A percentile compares a stretch with the other conserved stretches of the same genome.
Evolutionary conservation across 2,329 filamentous ascomycete genomes (phyloP).

Genomic region (Pestalotiopsis sp.): DNA sequence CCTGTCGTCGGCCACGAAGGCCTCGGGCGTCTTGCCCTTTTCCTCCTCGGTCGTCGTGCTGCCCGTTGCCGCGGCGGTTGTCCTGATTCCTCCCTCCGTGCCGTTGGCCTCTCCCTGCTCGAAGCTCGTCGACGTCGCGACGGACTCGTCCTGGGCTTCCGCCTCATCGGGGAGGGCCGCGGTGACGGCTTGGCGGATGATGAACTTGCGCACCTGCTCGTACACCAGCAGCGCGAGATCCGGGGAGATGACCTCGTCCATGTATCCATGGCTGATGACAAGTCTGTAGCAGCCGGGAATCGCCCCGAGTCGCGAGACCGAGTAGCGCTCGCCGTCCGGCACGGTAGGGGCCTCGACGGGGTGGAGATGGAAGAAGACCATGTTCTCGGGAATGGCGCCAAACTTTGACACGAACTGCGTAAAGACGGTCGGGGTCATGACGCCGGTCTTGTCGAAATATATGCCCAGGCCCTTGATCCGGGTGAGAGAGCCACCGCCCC

Average conservation of each 20-base stretch:
- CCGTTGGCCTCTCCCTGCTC: slow-evolving; percentile 2
- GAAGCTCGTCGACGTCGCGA: slow-evolving; percentile 17
- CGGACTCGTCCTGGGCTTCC: slow-evolving; percentile 15
- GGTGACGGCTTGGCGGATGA: slow-evolving; percentile 39
- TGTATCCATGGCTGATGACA: slow-evolving; percentile 72
- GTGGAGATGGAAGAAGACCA: slow-evolving; percentile 76
- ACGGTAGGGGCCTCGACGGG: slow-evolving; percentile 63
- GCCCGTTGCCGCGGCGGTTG: neutral
- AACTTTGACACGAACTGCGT: slow-evolving; percentile 76
- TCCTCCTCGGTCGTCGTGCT: slow-evolving; percentile 5
- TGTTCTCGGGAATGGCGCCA: slow-evolving; percentile 65
- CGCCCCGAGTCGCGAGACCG: slow-evolving; percentile 42
- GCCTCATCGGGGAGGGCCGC: slow-evolving; percentile 14
- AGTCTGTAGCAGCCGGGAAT: slow-evolving; percentile 70
- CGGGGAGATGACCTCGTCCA: slow-evolving; percentile 69
- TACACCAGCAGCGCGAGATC: slow-evolving; percentile 64
- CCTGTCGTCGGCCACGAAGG: slow-evolving; percentile 23
- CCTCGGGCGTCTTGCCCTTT: slow-evolving; percentile 12
- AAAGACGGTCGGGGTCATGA: slow-evolving; percentile 67
- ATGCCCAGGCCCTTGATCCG: slow-evolving; percentile 65
- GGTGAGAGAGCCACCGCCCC: slow-evolving; percentile 45
- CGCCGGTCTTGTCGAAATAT: slow-evolving; percentile 78
- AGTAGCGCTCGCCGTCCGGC: slow-evolving; percentile 48
- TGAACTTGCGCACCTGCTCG: slow-evolving; percentile 57
- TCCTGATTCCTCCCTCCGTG: slow-evolving; percentile 13